These are phyloP conservation scores for Penicillium sclerotiorum DNA, from an alignment of 2,329 filamentous ascomycete genomes.

Conservation along the genomic window DNA sequence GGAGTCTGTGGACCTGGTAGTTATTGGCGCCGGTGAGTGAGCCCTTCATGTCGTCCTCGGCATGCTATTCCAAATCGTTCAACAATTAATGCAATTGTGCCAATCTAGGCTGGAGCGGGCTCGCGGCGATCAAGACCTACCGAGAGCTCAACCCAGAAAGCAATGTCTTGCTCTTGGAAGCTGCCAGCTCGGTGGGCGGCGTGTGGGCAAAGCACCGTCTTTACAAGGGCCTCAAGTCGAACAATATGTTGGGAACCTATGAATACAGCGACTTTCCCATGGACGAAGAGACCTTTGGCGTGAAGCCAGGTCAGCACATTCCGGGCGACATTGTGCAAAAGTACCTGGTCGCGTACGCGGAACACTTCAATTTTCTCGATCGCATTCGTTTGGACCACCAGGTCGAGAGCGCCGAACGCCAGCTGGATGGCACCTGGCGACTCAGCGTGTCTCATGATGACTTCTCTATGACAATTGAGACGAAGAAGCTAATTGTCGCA, in stretches of 20 bases:
- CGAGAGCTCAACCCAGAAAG: conserved; percentile 60
- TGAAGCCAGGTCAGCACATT: conserved; percentile 59
- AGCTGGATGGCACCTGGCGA: conserved; percentile 40
- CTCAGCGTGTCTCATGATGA: conserved; percentile 25
- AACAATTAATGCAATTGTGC: background rate
- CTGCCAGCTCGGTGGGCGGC: conserved; percentile 62
- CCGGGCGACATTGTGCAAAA: conserved; percentile 58
- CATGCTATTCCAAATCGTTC: too few relatives aligned
- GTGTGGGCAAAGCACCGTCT: conserved; percentile 70
- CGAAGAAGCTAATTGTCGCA: conserved; percentile 60
- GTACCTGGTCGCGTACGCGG: conserved; percentile 61
- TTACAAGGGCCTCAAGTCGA: conserved; percentile 69
- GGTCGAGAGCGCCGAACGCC: conserved; percentile 53
- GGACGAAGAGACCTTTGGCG: conserved; percentile 55
- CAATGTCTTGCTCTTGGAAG: conserved; percentile 62
- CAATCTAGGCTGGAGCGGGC: conserved; percentile 57
- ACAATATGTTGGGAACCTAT: conserved; percentile 73
- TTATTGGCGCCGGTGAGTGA: conserved; percentile 33
- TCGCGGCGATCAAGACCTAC: conserved; percentile 65
- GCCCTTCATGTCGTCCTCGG: background rate
- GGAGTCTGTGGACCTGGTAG: conserved; percentile 32
- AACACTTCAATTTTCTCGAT: conserved; percentile 54
- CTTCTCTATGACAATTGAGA: conserved; percentile 23
- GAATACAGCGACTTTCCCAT: conserved; percentile 77
- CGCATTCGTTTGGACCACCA: conserved; percentile 54